Base-by-base conservation (phyloP, 78 protist genomes). In the Dictyostelium capitatum region DNA sequence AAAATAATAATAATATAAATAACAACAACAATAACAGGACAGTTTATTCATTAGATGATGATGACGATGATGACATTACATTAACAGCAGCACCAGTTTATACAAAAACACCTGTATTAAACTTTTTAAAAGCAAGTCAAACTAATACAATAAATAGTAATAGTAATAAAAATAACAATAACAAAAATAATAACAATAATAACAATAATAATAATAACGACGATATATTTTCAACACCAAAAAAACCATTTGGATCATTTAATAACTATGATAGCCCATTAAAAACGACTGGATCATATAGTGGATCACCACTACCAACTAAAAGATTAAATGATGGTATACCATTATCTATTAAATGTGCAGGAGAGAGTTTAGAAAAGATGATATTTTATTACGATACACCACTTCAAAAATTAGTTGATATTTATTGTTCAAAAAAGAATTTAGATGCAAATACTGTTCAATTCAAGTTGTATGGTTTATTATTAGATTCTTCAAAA, bases 401-500 rank as follows among this genome's bases (percentile, higher is more conserved):
- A 83, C 82, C 81, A 10, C 19, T 83, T 41, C 28, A 83, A 46
- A 54, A 51, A 41, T 23, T 83, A 0, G 48, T 83, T 1, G 82
- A 83, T 20, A 19, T 28, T 11, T 83, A 83, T 43, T 83, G 90
- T 56, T 7, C 50, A 56, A 23, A 19, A 15, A 83, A 73, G 53
- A 77, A 83, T 41, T 57, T 83, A 10, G 72, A 41, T 32, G 20
- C 70, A 11, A 80, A 50, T 20, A 57, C 37, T 20, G 48, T 62
- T 25, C 91, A 73, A 25, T 41, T 83, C 7, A 83, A 83, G 25
- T 30, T 57, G 19, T 83, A 73, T 73, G 91, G 91, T 46, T 46
- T 73, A 9, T 14, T 62, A 6, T 17, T 83, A 28, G 80, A 70
- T 30, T 62, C 64, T 7, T 23, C 19, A 37, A 73, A 73, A 57